Conservation (phyloP, 805 yeast species). For the Metschnikowia santaceciliae region DNA sequence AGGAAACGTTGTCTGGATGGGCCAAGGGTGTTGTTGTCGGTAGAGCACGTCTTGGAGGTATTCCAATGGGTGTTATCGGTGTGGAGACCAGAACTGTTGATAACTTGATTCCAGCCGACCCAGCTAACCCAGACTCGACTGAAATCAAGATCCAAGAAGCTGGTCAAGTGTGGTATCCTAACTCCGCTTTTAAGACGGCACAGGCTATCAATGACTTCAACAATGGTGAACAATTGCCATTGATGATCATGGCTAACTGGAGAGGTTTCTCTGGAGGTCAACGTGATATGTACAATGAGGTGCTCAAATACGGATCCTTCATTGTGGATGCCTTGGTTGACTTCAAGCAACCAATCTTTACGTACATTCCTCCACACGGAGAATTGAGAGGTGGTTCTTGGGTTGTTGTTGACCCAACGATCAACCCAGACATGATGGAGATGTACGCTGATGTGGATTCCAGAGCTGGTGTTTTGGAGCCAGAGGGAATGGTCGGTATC, state of each 20-base stretch:
- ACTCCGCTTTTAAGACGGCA: constrained; percentile 98
- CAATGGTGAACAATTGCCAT: constrained; percentile 95
- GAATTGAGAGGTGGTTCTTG: constrained; percentile 99
- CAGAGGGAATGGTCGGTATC: constrained; percentile 99
- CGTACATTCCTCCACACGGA: constrained; percentile 97
- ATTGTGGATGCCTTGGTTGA: constrained; percentile 96
- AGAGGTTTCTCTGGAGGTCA: constrained; percentile 99
- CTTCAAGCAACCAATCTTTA: constrained; percentile 94
- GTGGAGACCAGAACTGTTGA: constrained; percentile 92
- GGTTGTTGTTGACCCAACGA: constrained; percentile 99
- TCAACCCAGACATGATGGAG: constrained; percentile 96
- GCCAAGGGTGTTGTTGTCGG: constrained; percentile 98
- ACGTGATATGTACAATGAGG: constrained; percentile 98
- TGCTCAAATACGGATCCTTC: constrained; percentile 92
- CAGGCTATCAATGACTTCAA: constrained; percentile 98
- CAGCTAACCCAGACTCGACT: constrained; percentile 94
- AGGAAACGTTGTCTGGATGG: constrained; percentile 97
- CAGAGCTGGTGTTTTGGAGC: constrained; percentile 97
- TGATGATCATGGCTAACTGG: constrained; percentile 98
- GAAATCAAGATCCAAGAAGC: constrained; percentile 89
- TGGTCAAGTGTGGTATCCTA: constrained; percentile 99
- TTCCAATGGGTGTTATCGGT: constrained; percentile 96
- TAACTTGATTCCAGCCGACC: constrained; percentile 93
- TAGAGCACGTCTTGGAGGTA: constrained; percentile 98
- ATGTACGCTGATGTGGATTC: constrained; percentile 97